Evolutionary conservation across 805 yeast species (phyloP), one percentile per base, ranked within the genome.

Genomic region (Lipomyces japonicus): DNA sequence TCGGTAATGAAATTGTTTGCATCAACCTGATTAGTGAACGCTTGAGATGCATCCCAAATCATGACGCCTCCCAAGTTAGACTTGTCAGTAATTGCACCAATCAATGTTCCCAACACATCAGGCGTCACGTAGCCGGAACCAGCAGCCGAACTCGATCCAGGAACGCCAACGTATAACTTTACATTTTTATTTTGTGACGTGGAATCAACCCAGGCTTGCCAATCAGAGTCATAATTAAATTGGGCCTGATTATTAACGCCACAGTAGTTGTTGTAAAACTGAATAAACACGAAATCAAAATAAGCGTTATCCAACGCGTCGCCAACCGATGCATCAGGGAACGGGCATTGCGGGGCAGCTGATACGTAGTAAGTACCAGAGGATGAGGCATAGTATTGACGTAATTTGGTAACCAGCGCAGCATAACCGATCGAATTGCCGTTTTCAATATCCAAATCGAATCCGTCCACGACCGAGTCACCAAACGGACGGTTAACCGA

Each of bases 261-360:
- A 56, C 80, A 68, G 59, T 72, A 65, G 65, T 81, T 81, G 71
- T 81, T 81, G 72, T 81, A 81, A 66, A 81, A 82, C 68, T 81
- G 87, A 50, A 82, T 72, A 59, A 80, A 81, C 16, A 79, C 77
- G 61, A 76, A 78, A 62, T 82, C 86, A 55, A 82, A 65, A 28
- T 72, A 68, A 23, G 78, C 75, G 12, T 68, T 63, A 30, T 65
- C 63, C 41, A 76, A 61, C 32, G 76, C 65, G 45, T 69, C 65
- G 48, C 75, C 74, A 35, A 71, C 65, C 42, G 68, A 65, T 10
- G 68, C 74, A 63, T 81, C 86, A 12, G 85, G 85, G 61, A 74
- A 75, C 6, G 79, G 79, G 66, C 86, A 81, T 64, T 80, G 86
- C 7, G 86, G 87, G 41, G 86, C 80, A 50, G 84, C 84, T 39